A percentile compares a stretch with the other conserved stretches of the same genome.
These are phyloP conservation scores for Aspergillus intermedius DNA, from an alignment of 2,329 filamentous ascomycete genomes.

Conservation along the genomic window DNA sequence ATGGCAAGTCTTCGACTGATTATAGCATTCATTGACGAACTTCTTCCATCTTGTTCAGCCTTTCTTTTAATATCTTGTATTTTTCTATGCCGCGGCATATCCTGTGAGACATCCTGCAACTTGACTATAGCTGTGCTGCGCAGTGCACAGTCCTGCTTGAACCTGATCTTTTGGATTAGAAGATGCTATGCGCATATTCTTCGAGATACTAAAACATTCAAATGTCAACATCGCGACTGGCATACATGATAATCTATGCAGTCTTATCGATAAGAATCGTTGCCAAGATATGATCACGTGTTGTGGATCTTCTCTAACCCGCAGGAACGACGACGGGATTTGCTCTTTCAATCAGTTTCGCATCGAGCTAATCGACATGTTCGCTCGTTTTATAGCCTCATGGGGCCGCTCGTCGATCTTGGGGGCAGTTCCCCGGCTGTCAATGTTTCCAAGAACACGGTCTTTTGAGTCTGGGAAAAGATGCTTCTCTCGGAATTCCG, in stretches of 20 bases:
- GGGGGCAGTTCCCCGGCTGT: conserved; percentile 7
- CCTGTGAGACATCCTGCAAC: too few species aligned
- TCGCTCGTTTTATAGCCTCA: conserved; percentile 20
- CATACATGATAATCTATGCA: too few species aligned
- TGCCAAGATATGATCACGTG: conserved; percentile 16
- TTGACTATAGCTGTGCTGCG: too few species aligned
- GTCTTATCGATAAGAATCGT: conserved; percentile 7
- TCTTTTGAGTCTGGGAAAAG: conserved; percentile 19
- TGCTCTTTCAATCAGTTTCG: conserved; percentile 11
- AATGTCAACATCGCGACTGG: too few species aligned
- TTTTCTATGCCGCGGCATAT: too few species aligned
- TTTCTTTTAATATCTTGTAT: too few species aligned
- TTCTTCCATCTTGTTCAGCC: not conserved
- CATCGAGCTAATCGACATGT: conserved; percentile 19
- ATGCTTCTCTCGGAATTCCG: conserved; percentile 29
- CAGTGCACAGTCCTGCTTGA: too few species aligned
- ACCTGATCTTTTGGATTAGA: too few species aligned
- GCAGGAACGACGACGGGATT: not conserved
- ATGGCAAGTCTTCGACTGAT: not conserved
- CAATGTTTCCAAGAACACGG: conserved; percentile 10
- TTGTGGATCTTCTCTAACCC: conserved; percentile 1
- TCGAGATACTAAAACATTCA: too few species aligned
- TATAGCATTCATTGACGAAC: not conserved
- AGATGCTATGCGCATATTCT: too few species aligned
- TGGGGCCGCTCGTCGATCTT: conserved; percentile 17